Base-by-base conservation (phyloP, 495 filamentous ascomycete genomes). In the Trichocladium uniseriatum region DNA sequence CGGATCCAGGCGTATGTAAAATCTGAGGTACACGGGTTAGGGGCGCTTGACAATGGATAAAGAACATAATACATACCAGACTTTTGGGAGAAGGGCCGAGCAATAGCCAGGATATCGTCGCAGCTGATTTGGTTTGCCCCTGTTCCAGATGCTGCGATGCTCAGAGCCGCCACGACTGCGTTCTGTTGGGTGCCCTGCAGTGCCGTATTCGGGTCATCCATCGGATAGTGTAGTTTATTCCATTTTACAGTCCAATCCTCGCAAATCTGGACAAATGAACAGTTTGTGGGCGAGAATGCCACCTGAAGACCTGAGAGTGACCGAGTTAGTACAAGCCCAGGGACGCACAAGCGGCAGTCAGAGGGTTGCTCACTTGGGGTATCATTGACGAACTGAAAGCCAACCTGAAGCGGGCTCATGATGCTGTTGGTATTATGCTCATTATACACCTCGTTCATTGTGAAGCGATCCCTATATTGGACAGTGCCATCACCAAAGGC, bases 21-120 rank as follows among this genome's bases (percentile, higher is more conserved):
- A 37, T 71, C 72, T 66, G 36, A 11, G 0, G 14, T 10, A 10
- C 5, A 29, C 5, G 10, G 13, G 53, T 53, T 28, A 41, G 15
- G 18, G 58, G 56, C 54, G n/a, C n/a, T n/a, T n/a, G n/a, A n/a
- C n/a, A n/a, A n/a, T n/a, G n/a, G n/a, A n/a, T n/a, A n/a, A n/a
- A n/a, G n/a, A n/a, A n/a, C n/a, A n/a, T n/a, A n/a, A 68, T 60
- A 55, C 52, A 29, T 29, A 29, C 27, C 27, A n/a, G n/a, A n/a
- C n/a, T n/a, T n/a, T n/a, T n/a, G n/a, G n/a, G n/a, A n/a, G n/a
- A n/a, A n/a, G n/a, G n/a, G n/a, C n/a, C n/a, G n/a, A n/a, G n/a
- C n/a, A n/a, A n/a, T n/a, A n/a, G 86, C 80, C 22, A 94, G 63
- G 16, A 90, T 69, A 59, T 95, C 89, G 60, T 95, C 89, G 45